Evolutionary conservation across 805 yeast species (phyloP).

Genomic region (Saturnispora mendoncae): DNA sequence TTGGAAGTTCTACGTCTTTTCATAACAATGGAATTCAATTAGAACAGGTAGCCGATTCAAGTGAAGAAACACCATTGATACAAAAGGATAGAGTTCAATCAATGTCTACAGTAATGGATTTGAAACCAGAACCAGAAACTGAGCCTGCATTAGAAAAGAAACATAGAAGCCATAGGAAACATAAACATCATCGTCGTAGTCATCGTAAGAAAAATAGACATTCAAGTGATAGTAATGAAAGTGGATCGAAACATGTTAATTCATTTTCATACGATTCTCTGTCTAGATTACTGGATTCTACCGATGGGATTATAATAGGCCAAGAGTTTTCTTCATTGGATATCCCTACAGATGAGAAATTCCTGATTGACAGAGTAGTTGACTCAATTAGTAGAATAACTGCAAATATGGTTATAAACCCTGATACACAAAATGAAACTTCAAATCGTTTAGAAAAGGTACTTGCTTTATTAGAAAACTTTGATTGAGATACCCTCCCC

Average conservation of each 20-base stretch:
- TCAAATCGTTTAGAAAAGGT: slow-evolving; percentile 73
- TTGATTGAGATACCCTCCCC: slow-evolving; percentile 19
- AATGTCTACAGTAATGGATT: background rate
- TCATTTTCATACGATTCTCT: slow-evolving; percentile 36
- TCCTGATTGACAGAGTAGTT: slow-evolving; percentile 73
- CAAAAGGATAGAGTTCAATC: background rate
- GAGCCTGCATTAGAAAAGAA: background rate
- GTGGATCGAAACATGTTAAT: slow-evolving; percentile 17
- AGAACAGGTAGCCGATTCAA: background rate
- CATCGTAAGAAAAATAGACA: background rate
- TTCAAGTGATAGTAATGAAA: slow-evolving; percentile 4
- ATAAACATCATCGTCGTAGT: slow-evolving; percentile 4
- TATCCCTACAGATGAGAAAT: slow-evolving; percentile 67
- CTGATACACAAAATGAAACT: slow-evolving; percentile 72
- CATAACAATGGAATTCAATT: too few species aligned
- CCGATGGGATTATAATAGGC: slow-evolving; percentile 54
- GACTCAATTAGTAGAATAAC: slow-evolving; percentile 80
- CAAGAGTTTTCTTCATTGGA: slow-evolving; percentile 68
- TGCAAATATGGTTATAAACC: slow-evolving; percentile 84
- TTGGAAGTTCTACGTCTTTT: too few species aligned
- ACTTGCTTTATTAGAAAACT: slow-evolving; percentile 80
- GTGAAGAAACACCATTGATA: background rate
- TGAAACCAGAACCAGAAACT: background rate
- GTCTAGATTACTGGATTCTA: slow-evolving; percentile 44
- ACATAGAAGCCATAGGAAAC: background rate